Percentiles rank a stretch among this genome's conserved stretches.
These are phyloP conservation scores for Mortierella sp. DNA, from an alignment of 371 early-diverging fungal genomes.

Conservation along the genomic window DNA sequence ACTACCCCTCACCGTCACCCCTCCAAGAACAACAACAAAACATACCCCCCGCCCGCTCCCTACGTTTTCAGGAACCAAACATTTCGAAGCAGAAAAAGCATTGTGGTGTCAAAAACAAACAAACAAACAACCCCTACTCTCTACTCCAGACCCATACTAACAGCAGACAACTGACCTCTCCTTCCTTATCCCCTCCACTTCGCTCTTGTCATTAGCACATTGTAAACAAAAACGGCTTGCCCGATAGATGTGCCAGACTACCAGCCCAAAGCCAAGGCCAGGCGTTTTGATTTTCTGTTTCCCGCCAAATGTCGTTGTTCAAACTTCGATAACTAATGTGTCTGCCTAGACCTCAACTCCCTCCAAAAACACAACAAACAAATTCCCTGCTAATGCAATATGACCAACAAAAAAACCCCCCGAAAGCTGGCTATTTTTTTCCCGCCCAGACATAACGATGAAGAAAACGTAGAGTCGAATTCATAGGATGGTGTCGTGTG, in stretches of 20 bases:
- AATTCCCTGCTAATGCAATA: not conserved
- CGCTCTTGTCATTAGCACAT: not conserved
- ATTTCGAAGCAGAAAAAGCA: not conserved
- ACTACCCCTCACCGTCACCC: not conserved
- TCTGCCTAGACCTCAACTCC: not conserved
- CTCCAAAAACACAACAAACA: not conserved
- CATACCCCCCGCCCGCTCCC: not conserved
- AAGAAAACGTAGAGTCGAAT: not conserved
- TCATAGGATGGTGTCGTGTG: not conserved
- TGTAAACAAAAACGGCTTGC: not conserved
- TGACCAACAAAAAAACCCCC: not conserved
- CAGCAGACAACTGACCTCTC: not conserved
- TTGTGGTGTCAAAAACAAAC: not conserved
- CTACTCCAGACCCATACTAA: not conserved
- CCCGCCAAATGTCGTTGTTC: not conserved
- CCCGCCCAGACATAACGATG: not conserved
- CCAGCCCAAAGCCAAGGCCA: not conserved
- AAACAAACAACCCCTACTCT: not conserved
- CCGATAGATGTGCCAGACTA: not conserved
- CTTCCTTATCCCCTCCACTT: not conserved
- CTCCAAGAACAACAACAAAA: not conserved
- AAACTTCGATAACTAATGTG: not conserved
- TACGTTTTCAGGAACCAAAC: conserved; percentile 1
- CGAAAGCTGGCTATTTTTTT: not conserved
- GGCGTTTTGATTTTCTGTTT: not conserved